A percentile compares a stretch with the other conserved stretches of the same genome.
Evolutionary conservation across 2,329 filamentous ascomycete genomes (phyloP).

Genomic region (Sphaerulina musiva): DNA sequence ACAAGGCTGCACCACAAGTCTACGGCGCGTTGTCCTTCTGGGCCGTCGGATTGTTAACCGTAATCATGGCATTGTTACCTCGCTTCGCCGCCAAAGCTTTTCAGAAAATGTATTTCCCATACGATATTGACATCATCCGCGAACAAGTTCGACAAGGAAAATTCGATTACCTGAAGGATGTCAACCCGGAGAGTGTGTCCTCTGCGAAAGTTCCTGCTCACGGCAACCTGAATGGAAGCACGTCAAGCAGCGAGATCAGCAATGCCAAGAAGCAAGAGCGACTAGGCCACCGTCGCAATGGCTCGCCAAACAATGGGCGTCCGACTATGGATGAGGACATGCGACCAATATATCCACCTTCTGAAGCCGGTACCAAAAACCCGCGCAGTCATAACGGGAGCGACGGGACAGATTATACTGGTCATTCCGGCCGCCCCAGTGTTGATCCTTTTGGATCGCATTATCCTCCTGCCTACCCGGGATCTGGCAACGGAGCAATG

Average conservation of each 20-base stretch:
- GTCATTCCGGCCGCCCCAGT: conserved; percentile 36
- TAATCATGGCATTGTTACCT: conserved; percentile 76
- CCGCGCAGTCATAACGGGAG: conserved; percentile 82
- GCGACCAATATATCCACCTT: conserved; percentile 88
- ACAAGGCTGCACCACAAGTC: conserved; percentile 68
- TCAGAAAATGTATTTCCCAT: conserved; percentile 90
- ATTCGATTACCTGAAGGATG: conserved; percentile 65
- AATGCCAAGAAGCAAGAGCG: conserved; percentile 10
- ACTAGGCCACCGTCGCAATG: conserved; percentile 41
- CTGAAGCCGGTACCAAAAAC: conserved; percentile 74
- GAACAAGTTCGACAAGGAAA: conserved; percentile 81
- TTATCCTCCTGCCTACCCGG: conserved; percentile 31
- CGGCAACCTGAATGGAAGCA: conserved; percentile 45
- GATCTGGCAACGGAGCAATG: conserved; percentile 8
- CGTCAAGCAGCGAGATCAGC: conserved; percentile 51
- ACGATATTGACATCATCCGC: conserved; percentile 88
- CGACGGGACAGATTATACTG: conserved; percentile 86
- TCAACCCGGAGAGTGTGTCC: conserved; percentile 36
- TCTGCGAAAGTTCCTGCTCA: conserved; percentile 36
- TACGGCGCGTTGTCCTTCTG: conserved; percentile 82
- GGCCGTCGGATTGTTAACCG: conserved; percentile 71
- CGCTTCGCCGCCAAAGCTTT: conserved; percentile 79
- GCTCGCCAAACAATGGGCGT: conserved; percentile 12
- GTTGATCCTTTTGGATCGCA: conserved; percentile 32
- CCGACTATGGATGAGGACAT: conserved; percentile 73